phyloP scores from a whole-genome alignment of 2,329 filamentous ascomycete genomes.

The Cytospora chrysosperma region DNA sequence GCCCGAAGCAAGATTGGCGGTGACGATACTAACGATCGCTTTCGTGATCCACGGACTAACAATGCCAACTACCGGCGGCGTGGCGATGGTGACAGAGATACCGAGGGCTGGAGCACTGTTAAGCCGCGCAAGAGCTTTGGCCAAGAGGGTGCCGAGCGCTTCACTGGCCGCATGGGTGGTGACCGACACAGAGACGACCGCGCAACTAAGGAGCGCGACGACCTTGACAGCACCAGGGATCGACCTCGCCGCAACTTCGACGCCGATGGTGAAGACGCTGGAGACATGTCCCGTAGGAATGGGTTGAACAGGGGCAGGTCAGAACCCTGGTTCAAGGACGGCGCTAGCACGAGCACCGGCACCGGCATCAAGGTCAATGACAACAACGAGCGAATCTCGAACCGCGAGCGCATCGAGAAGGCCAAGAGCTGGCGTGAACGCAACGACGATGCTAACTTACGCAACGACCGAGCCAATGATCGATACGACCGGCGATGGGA shows the following conservation, averaged over 20 bases:
- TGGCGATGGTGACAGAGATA: slow-evolving; percentile 57
- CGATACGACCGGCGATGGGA: slow-evolving; percentile 54
- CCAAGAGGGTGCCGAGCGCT: slow-evolving; percentile 69
- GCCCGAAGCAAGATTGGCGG: slow-evolving; percentile 53
- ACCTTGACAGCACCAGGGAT: slow-evolving; percentile 52
- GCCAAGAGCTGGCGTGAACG: slow-evolving; percentile 63
- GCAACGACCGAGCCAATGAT: slow-evolving; percentile 58
- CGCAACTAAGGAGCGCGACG: slow-evolving; percentile 53
- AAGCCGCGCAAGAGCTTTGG: slow-evolving; percentile 74
- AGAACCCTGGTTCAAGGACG: slow-evolving; percentile 71
- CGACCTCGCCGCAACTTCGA: slow-evolving; percentile 51
- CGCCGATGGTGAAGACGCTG: slow-evolving; percentile 48
- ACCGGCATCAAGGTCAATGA: slow-evolving; percentile 30
- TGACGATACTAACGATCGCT: slow-evolving; percentile 49
- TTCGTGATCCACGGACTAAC: slow-evolving; percentile 47
- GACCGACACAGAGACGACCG: slow-evolving; percentile 44
- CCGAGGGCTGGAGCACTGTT: slow-evolving; percentile 72
- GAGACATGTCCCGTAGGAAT: slow-evolving; percentile 60
- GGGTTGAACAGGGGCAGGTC: slow-evolving; percentile 63
- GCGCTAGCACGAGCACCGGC: slow-evolving; percentile 26
- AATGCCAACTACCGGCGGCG: slow-evolving; percentile 49
- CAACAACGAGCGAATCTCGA: slow-evolving; percentile 36
- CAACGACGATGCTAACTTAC: slow-evolving; percentile 39
- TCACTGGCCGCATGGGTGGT: slow-evolving; percentile 63
- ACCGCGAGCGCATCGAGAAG: slow-evolving; percentile 56